phyloP scores from a whole-genome alignment of 2,329 filamentous ascomycete genomes.

The Coniochaeta sp. region DNA sequence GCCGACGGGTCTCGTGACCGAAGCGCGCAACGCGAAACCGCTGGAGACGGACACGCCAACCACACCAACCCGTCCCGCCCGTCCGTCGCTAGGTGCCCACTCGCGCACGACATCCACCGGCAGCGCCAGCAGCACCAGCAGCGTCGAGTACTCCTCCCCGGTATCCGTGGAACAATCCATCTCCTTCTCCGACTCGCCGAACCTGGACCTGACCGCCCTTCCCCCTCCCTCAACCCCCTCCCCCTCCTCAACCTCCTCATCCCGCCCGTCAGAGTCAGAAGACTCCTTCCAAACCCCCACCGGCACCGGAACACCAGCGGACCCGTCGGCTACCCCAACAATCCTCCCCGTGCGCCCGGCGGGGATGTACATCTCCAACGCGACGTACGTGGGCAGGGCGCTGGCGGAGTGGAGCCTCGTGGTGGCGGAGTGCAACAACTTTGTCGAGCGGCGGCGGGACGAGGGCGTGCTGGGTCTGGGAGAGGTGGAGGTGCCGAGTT shows the following conservation, averaged over 20 bases:
- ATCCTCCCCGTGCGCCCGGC: conserved; percentile 38
- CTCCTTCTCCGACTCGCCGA: neutral
- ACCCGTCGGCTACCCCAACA: conserved; percentile 10
- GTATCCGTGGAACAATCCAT: neutral
- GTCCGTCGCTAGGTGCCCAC: neutral
- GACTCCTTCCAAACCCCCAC: neutral
- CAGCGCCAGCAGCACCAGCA: conserved; percentile 12
- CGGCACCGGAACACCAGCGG: neutral
- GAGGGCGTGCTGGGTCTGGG: conserved; percentile 62
- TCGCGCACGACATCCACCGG: conserved; percentile 11
- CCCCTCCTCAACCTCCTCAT: neutral
- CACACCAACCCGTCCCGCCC: neutral
- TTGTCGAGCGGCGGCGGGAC: conserved; percentile 66
- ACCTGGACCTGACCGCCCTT: conserved; percentile 6
- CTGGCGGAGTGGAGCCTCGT: conserved; percentile 73
- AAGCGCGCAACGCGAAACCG: conserved; percentile 41
- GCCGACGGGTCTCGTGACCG: conserved; percentile 38
- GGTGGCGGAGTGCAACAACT: conserved; percentile 72
- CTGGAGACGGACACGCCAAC: neutral
- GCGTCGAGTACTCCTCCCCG: conserved; percentile 3
- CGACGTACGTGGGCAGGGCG: conserved; percentile 62
- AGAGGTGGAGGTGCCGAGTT: conserved; percentile 61
- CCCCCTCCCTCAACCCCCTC: conserved; percentile 14
- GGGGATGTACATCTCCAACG: conserved; percentile 35
- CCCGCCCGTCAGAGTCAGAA: neutral